Evolutionary conservation across 345 rosid genomes (phyloP).

Genomic region (Passiflora organensis): DNA sequence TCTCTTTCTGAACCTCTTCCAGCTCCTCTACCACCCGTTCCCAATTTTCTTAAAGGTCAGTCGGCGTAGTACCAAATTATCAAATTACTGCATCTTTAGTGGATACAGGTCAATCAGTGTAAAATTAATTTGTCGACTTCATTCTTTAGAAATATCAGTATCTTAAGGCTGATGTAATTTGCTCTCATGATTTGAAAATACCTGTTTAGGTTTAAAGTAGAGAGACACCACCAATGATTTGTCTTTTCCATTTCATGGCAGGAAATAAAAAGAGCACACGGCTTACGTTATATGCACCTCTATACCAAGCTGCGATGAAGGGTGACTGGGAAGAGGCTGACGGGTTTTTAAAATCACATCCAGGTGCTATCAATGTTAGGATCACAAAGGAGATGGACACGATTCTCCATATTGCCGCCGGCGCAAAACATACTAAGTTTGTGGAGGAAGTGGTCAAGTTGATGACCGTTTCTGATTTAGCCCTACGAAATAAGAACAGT

Average conservation of each 20-base stretch:
- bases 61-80: not conserved
- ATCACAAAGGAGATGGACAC: constrained; percentile 10
- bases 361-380: constrained; percentile 3
- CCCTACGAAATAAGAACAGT: not conserved
- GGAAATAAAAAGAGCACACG: not conserved
- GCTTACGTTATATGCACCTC: constrained; percentile 6
- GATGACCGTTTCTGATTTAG: constrained; percentile 10
- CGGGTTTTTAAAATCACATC: not conserved
- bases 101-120: no score
- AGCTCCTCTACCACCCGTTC: not conserved
- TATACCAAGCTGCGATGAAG: constrained; percentile 12
- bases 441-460: constrained; percentile 10
- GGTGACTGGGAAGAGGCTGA: constrained; percentile 13
- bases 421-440: constrained; percentile 14
- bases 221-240: not conserved
- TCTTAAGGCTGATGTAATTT: not conserved
- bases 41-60: not conserved
- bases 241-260: not conserved
- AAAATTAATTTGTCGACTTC: no score
- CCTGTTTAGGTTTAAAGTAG: not conserved
- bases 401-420: constrained; percentile 24
- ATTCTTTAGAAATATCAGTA: no score
- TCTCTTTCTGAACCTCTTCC: not conserved
- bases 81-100: no score
- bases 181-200: no score